Percentiles rank a stretch among this genome's conserved stretches.
Evolutionary conservation across 1,139 yeast species (phyloP).

Genomic region (Taphrina betulina): DNA sequence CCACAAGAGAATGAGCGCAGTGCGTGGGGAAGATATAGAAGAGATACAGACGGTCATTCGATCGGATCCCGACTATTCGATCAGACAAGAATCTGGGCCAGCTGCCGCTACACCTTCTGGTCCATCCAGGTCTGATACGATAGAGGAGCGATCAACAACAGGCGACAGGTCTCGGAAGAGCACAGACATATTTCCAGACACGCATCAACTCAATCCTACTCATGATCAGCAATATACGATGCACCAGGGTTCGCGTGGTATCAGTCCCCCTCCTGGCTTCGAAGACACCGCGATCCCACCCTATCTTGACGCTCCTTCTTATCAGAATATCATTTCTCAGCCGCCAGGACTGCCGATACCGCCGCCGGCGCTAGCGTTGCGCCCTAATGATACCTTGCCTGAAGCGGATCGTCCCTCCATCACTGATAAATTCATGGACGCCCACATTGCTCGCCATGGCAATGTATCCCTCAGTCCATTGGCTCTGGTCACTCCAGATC

Average conservation of each 20-base stretch:
- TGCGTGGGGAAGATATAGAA: conserved; percentile 1
- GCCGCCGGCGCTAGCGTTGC: not conserved
- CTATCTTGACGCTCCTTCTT: conserved; percentile 10
- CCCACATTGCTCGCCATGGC: conserved; percentile 14
- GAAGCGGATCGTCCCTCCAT: conserved; percentile 13
- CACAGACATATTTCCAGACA: not conserved
- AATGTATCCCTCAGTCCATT: conserved; percentile 5
- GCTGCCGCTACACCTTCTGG: too few relatives aligned
- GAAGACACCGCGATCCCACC: conserved; percentile 14
- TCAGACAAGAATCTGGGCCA: not conserved
- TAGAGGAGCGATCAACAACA: not conserved
- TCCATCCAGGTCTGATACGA: not conserved
- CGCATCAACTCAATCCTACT: conserved; percentile 1
- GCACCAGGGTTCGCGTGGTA: conserved; percentile 19
- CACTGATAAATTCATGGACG: conserved; percentile 24
- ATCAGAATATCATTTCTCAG: conserved; percentile 12
- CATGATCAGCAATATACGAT: conserved; percentile 9
- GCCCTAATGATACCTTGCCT: not conserved
- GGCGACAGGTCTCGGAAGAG: not conserved
- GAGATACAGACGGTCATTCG: conserved; percentile 16
- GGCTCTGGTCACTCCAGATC: conserved; percentile 13
- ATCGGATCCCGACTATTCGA: conserved; percentile 6
- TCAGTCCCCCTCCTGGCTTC: conserved; percentile 21
- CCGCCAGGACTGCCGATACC: conserved; percentile 3
- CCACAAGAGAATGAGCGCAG: not conserved